Conservation (phyloP, 257 asterid species). For the Capsicum rhomboideum region DNA sequence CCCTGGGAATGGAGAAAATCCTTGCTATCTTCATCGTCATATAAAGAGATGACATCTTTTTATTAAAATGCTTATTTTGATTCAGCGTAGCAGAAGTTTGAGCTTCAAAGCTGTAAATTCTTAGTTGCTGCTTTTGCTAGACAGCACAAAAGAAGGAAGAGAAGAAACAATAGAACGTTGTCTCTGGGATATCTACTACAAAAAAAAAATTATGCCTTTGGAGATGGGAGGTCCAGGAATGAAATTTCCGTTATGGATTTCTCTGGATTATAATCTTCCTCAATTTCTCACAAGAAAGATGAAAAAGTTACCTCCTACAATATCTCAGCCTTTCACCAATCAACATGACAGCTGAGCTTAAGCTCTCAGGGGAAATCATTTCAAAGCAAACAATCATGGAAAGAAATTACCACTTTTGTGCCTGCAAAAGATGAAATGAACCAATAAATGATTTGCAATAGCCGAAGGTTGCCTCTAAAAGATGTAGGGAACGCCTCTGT, state of each 20-base stretch:
- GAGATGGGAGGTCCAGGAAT: neutral
- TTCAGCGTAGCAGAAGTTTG: neutral
- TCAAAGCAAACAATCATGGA: neutral
- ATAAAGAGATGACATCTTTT: neutral
- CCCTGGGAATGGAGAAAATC: no score
- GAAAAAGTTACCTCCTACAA: neutral
- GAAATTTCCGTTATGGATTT: neutral
- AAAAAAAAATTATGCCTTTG: neutral
- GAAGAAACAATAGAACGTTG: neutral
- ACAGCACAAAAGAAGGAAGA: neutral
- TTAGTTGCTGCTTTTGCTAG: neutral
- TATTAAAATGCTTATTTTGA: neutral
- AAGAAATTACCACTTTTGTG: neutral
- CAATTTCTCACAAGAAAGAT: neutral
- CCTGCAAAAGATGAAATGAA: neutral
- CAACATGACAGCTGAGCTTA: neutral
- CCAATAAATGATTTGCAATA: neutral
- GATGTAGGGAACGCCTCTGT: neutral
- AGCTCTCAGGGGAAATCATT: neutral
- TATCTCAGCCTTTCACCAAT: neutral
- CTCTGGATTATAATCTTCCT: neutral
- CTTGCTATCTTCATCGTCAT: neutral
- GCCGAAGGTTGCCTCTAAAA: neutral
- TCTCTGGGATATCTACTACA: neutral
- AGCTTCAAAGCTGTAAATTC: neutral